Evolutionary conservation across 371 early-diverging fungal genomes (phyloP), one percentile per base, ranked within the genome.

Genomic region (Mortierella sp.): DNA sequence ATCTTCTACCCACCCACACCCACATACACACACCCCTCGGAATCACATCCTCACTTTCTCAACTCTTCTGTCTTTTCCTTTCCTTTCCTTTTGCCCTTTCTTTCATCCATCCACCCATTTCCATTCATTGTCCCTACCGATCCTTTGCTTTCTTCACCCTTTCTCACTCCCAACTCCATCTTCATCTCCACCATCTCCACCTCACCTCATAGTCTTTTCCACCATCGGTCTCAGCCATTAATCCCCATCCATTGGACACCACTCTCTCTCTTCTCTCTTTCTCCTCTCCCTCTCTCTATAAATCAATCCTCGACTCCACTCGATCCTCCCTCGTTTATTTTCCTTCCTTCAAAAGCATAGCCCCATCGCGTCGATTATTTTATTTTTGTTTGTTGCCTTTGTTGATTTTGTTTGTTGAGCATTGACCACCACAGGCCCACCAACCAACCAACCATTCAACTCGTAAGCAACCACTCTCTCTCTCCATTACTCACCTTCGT

Each of bases 391-490:
- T 60, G 10, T 11, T 60, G 56, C 7, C 27, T 60, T 60, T 60
- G 27, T 60, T 14, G 16, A 12, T 49, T 60, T 60, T 60, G 58
- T 58, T 58, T 58, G 32, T 60, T 60, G 60, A 60, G 60, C 60
- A 60, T 60, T 60, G 60, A 60, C 60, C 60, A 60, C 32, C 1
- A 29, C 4, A 60, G 32, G 7, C 29, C 24, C 32, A 56, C 5
- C 60, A 14, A 29, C 12, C 27, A 29, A 29, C 29, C 60, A 60
- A 60, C 60, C 60, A 60, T n/a, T 4, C n/a, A n/a, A 11, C 11
- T 56, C 56, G 24, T 27, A 56, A 56, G 27, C 27, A n/a, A 56
- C 56, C 27, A 56, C n/a, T n/a, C 56, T 16, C 56, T 58, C 60
- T 49, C 18, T 21, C n/a, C 58, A 56, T n/a, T n/a, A n/a, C n/a